Evolutionary conservation across 495 filamentous ascomycete species (phyloP), one percentile per base, ranked within the genome.

Genomic region (Cenococcum geophilum): DNA sequence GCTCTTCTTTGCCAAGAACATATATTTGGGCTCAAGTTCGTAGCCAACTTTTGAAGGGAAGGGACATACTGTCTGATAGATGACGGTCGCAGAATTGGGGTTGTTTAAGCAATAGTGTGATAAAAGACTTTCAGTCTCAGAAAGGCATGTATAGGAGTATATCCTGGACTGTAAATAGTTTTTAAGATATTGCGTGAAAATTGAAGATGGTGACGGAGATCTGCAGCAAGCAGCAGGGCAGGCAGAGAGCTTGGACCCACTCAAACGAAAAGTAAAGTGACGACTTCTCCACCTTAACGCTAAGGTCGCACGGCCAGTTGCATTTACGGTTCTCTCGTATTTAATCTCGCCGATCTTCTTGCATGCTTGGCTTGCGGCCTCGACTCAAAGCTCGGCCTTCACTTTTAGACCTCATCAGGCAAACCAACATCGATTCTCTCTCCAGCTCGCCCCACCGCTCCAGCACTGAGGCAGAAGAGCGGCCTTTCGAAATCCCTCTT

Each of bases 381-480:
- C 82, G 80, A 70, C 73, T 92, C 65, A 84, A 78, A 80, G 76
- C 80, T 73, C 86, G 86, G 69, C 83, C 84, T 56, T 92, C 88
- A 52, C 76, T 90, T 66, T 79, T 89, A 72, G 86, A 89, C 56
- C 77, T 92, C 65, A 79, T 91, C 68, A 76, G 77, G 68, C 75
- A 77, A 68, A 61, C 70, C 18, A 68, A 71, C 69, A 72, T 68
- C 62, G 73, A 74, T 64, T 61, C 57, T 49, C 63, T 70, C 66
- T 64, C 64, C 42, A 55, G 48, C 53, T 36, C 62, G 45, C 47
- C 60, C 60, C 25, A 51, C 23, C 35, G 40, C 57, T 22, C 35
- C 12, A n/a, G 12, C 42, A 62, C 57, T 55, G 55, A 66, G 58
- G 66, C 63, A 60, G 68, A 67, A 60, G 58, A 48, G 16, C 50